Evolutionary conservation across 805 yeast genomes (phyloP), one percentile per base, ranked within the genome.

Genomic region (Hanseniaspora taiwanica): DNA sequence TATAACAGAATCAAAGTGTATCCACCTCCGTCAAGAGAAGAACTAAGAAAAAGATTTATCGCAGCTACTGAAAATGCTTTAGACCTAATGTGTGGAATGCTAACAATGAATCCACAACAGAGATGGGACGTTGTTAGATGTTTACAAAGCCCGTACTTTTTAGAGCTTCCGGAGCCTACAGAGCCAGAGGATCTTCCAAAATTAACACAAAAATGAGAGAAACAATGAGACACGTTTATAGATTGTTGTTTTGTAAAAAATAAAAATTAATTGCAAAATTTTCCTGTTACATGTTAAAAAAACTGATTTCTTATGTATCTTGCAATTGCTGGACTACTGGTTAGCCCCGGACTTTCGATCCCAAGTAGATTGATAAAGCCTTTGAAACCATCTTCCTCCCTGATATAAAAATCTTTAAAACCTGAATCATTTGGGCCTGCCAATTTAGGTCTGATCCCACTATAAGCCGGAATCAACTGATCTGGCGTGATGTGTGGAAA

Each of bases 281-380:
- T 27, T 8, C 6, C 8, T 21, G n/a, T 12, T 27, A 14, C 21
- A 13, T 3, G 14, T 21, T n/a, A 38, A n/a, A 29, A 17, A 33
- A 46, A 49, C 31, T 59, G 32, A 4, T 51, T 44, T 18, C 55
- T 58, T 14, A 86, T 94, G 50, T 81, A 69, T 51, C 78, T 81
- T 0, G 77, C 95, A 43, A 86, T 84, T 0, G 89, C 94, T 76
- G 83, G 64, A 3, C 86, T 65, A 0, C 91, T 61, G 2, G 96
- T 86, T 43, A 86, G 64, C 0, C 96, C 96, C 0, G 96, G 96
- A 51, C 91, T 80, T 55, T 86, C 96, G 12, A 86, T 85, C 1
- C 89, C 93, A 34, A 85, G 52, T 40, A 83, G 62, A 48, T 83
- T 86, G 21, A 85, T 70, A 51, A 84, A 86, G 1, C 94, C 94